Conservation (phyloP, 2,329 filamentous ascomycete genomes). For the Orbilia ellipsospora region DNA sequence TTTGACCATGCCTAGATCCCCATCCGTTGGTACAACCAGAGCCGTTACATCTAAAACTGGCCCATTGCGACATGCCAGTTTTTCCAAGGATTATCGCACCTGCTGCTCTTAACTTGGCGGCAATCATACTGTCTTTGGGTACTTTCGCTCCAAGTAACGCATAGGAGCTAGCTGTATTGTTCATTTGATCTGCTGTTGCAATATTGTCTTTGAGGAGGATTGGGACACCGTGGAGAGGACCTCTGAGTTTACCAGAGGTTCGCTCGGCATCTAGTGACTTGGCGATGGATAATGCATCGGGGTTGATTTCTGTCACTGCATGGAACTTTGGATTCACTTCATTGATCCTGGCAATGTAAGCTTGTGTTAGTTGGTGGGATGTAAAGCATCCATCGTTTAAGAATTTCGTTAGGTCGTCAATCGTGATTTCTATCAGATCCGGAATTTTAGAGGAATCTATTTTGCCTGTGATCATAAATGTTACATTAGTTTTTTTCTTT, state of each 20-base stretch:
- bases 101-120: constrained; percentile 70
- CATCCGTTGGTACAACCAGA: constrained; percentile 69
- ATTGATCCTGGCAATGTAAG: constrained; percentile 61
- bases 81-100: constrained; percentile 76
- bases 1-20: constrained; percentile 74
- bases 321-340: constrained; percentile 61
- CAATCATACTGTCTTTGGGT: constrained; percentile 70
- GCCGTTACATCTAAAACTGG: constrained; percentile 71
- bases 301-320: constrained; percentile 62
- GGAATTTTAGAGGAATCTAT: constrained; percentile 16
- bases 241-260: constrained; percentile 54
- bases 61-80: constrained; percentile 74
- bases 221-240: constrained; percentile 72
- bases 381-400: constrained; percentile 33
- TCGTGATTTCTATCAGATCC: constrained; percentile 40
- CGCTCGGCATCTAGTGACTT: constrained; percentile 61
- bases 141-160: constrained; percentile 71
- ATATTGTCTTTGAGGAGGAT: constrained; percentile 77
- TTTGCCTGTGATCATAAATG: constrained; percentile 15
- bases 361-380: constrained; percentile 41
- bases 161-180: constrained; percentile 74
- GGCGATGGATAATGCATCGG: constrained; percentile 63
- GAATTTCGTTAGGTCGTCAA: constrained; percentile 29
- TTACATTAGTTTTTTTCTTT: too few relatives aligned
- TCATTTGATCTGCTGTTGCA: constrained; percentile 72